Evolutionary conservation across 192 early-diverging fungal genomes (phyloP), one percentile per base, ranked within the genome.

Genomic region (Rhizophagus clarus): DNA sequence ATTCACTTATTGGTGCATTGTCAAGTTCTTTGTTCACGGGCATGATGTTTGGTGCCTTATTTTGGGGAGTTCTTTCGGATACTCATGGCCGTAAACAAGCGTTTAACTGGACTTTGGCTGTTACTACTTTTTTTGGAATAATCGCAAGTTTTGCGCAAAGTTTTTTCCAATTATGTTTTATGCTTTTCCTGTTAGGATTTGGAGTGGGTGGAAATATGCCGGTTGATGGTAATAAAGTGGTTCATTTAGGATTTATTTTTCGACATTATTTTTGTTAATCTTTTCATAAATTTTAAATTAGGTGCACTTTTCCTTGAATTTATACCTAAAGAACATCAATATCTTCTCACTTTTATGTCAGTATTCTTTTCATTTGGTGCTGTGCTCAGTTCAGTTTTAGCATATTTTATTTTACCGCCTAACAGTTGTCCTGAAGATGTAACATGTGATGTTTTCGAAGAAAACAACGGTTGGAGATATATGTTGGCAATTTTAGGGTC

Each of bases 281-380:
- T 29, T 14, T 64, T 64, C 15, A 31, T 26, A 14, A 64, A 64
- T 12, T 66, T 66, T 26, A 66, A 29, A 15, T 66, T 82, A 90
- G 94, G 94, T 15, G 90, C 94, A 34, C 82, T 97, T 20, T 97
- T 95, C 70, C 88, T 97, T 5, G 95, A 97, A 86, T 96, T 95
- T 72, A 86, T 94, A 40, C 96, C 96, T 29, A 87, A 90, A 66
- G 88, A 91, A 71, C 88, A 94, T 72, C 94, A 94, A 74, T 90
- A 94, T 76, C 84, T 96, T 56, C 85, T 97, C 81, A 97, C 95
- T 0, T 88, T 97, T 62, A 87, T 97, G 77, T 95, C 93, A 7
- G 86, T 95, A 12, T 96, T 97, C 70, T 97, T 94, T 72, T 94
- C 96, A 1, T 84, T 94, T 68, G 96, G 95, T 4, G 92, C 94